Evolutionary conservation across 75 land plant genomes (phyloP).

Genomic region (Pinus tabuliformis): DNA sequence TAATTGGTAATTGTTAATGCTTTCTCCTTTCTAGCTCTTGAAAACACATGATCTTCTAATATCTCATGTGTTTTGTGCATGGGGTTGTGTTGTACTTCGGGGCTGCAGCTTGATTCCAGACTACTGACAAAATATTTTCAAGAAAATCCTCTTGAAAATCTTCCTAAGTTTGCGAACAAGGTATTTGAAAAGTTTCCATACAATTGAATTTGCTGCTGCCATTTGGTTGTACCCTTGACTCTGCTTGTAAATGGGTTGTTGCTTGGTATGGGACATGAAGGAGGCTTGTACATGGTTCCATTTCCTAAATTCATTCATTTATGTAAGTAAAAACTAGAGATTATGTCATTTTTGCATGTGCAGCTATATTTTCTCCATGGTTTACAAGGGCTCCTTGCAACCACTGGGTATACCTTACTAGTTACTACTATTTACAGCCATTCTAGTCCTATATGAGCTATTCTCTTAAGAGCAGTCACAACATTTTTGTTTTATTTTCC

Average conservation of each 20-base stretch:
- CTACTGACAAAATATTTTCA: constrained; percentile 67
- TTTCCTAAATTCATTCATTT: background rate
- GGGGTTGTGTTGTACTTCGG: background rate
- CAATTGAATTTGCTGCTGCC: background rate
- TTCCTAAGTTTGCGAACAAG: constrained; percentile 84
- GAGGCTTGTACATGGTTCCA: constrained; percentile 4
- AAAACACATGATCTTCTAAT: background rate
- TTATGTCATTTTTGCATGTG: background rate
- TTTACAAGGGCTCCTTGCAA: too few species aligned
- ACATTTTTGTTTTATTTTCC: too few species aligned
- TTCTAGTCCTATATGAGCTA: too few species aligned
- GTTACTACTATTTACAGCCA: too few species aligned
- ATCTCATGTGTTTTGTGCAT: background rate
- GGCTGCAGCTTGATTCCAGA: constrained; percentile 74
- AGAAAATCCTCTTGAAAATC: constrained; percentile 50
- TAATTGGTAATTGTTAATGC: background rate
- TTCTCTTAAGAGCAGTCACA: too few species aligned
- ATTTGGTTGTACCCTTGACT: background rate
- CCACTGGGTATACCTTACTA: too few species aligned
- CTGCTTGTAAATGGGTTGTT: background rate
- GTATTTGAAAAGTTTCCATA: constrained; percentile 26
- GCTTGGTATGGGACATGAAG: background rate
- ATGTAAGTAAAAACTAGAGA: background rate
- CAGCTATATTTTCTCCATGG: too few species aligned
- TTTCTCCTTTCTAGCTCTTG: background rate